phyloP scores from a whole-genome alignment of 805 yeast species.

The Yarrowia sp. region DNA sequence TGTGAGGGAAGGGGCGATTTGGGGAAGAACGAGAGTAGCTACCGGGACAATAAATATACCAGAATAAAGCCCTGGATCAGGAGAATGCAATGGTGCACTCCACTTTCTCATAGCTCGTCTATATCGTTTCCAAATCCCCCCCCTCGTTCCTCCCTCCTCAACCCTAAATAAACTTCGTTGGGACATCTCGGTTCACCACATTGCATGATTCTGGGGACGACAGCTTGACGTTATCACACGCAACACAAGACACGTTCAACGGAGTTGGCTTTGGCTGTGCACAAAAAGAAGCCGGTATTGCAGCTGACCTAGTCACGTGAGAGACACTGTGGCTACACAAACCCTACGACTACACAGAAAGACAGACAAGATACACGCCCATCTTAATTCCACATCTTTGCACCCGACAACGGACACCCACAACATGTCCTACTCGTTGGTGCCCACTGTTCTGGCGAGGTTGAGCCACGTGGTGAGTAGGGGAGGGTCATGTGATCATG shows the following conservation, averaged over 20 bases:
- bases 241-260: background rate
- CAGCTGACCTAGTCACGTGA: no score
- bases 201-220: slow-evolving; percentile 24
- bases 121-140: background rate
- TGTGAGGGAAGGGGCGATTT: background rate
- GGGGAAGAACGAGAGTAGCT: no score
- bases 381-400: no score
- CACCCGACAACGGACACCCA: background rate
- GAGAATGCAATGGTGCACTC: no score
- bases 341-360: background rate
- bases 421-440: slow-evolving; percentile 29
- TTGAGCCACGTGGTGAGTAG: slow-evolving; percentile 36
- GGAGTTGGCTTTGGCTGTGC: no score
- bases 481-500: background rate
- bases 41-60: no score
- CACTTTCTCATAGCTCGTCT: no score
- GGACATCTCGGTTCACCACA: slow-evolving; percentile 25
- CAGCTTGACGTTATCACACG: slow-evolving; percentile 1
- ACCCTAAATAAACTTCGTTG: slow-evolving; percentile 1
- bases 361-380: background rate
- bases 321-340: no score
- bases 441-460: slow-evolving; percentile 24
- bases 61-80: no score
- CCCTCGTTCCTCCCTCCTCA: background rate
- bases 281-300: no score